Evolutionary conservation across 768 basidiomycete species (phyloP).

Genomic region (Suillus ampliporus): DNA sequence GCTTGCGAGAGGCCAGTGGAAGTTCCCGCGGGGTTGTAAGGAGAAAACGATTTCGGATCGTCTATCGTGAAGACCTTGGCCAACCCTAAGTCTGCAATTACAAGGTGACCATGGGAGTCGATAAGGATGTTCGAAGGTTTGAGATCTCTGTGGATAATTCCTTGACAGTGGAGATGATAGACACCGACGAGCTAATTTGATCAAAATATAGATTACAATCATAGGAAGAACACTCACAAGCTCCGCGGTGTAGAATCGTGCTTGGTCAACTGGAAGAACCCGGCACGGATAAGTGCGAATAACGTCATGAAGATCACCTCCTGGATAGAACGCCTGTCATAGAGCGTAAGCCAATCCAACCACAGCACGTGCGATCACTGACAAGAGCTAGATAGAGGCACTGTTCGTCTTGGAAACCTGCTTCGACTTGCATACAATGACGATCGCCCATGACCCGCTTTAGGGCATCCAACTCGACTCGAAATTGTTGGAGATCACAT

Average conservation of each 20-base stretch:
- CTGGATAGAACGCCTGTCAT: conserved; percentile 11
- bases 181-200: conserved; percentile 35
- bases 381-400: conserved; percentile 18
- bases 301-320: conserved; percentile 15
- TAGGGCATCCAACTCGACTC: conserved; percentile 14
- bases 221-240: conserved; percentile 9
- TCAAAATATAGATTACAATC: background rate
- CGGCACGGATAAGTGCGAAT: conserved; percentile 2
- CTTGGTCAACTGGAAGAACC: conserved; percentile 11
- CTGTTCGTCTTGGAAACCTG: conserved; percentile 19
- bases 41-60: conserved; percentile 9
- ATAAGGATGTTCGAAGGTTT: conserved; percentile 70
- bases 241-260: conserved; percentile 15
- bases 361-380: conserved; percentile 5
- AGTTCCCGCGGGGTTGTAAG: conserved; percentile 9
- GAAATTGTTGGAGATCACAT: background rate
- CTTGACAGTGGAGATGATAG: conserved; percentile 55
- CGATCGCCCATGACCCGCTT: conserved; percentile 13
- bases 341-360: background rate
- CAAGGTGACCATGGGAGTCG: conserved; percentile 50
- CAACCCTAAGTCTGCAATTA: conserved; percentile 71
- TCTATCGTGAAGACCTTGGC: conserved; percentile 37
- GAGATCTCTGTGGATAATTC: conserved; percentile 73
- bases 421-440: conserved; percentile 14
- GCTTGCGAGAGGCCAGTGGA: conserved; percentile 8